Base-by-base conservation (phyloP, 306 rosid genomes). In the Cucurbita maxima region DNA sequence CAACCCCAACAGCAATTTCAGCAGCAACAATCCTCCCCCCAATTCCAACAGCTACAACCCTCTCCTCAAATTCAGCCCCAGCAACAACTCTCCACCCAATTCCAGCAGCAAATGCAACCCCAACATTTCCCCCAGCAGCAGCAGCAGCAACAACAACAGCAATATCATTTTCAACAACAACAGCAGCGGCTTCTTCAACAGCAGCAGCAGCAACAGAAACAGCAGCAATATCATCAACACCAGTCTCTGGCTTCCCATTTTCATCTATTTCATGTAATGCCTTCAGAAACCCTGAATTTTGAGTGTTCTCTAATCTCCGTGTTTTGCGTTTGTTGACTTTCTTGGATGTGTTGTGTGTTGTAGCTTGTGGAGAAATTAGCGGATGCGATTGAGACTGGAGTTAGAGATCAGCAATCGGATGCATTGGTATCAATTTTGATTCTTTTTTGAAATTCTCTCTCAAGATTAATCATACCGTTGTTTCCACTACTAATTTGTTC, bases 171-270 rank as follows among this genome's bases (percentile, higher is more conserved):
- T 5, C 75, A 71, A 1, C 88, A 68, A 0, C 78, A 75, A 25
- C 74, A 55, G 0, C 85, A 48, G 1, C 62, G 10, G 1, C 63
- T 69, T 1, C 84, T 73, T 1, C 85, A 73, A 2, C 81, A 60
- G 10, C 67, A 55, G 7, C 84, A 68, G 36, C 79, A 71, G 3
- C 84, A 66, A 18, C 79, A 73, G 1, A 81, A 77, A 18, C 85
- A 85, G 72, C 85, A 80, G 13, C 91, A 81, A 4, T 92, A 87
- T 55, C 92, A 81, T 59, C 89, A 87, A 30, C 95, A 92, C 69
- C 97, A 89, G 79, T 94, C 97, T 3, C 85, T 94, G 30, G 94
- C 97, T 60, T 94, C 95, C 48, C 97, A 94, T 80, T 94, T 86
- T 77, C 90, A 89, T 79, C 90, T 94, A 75, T 76, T 87, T 75